Evolutionary conservation across 2,329 filamentous ascomycete genomes (phyloP).

Genomic region (Cladobotryum protrusum): DNA sequence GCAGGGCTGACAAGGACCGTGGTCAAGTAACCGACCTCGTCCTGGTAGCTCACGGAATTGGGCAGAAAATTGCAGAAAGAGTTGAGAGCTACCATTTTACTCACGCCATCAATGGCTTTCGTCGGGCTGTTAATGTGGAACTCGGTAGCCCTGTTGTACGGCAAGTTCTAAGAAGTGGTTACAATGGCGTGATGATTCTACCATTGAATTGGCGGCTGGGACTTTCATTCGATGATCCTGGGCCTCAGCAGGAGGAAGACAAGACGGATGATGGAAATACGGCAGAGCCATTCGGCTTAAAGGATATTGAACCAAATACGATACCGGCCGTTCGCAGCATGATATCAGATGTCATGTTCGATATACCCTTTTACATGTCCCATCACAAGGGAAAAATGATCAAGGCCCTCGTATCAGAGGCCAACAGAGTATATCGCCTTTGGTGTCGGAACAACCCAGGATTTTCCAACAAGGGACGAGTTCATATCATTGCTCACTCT

Average conservation of each 20-base stretch:
- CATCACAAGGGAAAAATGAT: slow-evolving; percentile 96
- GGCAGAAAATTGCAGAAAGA: slow-evolving; percentile 89
- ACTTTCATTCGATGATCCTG: slow-evolving; percentile 78
- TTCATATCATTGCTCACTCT: slow-evolving; percentile 90
- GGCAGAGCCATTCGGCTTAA: slow-evolving; percentile 56
- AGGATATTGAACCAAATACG: slow-evolving; percentile 86
- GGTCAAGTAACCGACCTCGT: slow-evolving; percentile 80
- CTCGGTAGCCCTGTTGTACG: slow-evolving; percentile 69
- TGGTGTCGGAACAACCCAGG: slow-evolving; percentile 93
- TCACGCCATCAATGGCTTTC: slow-evolving; percentile 86
- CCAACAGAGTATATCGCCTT: slow-evolving; percentile 89
- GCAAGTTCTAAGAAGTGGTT: slow-evolving; percentile 64
- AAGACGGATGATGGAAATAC: slow-evolving; percentile 44
- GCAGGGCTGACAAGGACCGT: slow-evolving; percentile 55
- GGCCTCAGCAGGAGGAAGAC: slow-evolving; percentile 50
- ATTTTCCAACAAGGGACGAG: slow-evolving; percentile 72
- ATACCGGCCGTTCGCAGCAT: slow-evolving; percentile 89
- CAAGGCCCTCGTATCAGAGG: slow-evolving; percentile 77
- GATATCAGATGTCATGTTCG: slow-evolving; percentile 96
- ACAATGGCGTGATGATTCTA: slow-evolving; percentile 87
- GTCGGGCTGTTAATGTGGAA: slow-evolving; percentile 80
- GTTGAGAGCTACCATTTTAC: slow-evolving; percentile 98
- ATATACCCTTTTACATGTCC: slow-evolving; percentile 96
- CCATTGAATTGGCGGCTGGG: slow-evolving; percentile 92
- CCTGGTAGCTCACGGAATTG: slow-evolving; percentile 90